Evolutionary conservation across 75 land plant genomes (phyloP).

Genomic region (Pinus albicaulis): DNA sequence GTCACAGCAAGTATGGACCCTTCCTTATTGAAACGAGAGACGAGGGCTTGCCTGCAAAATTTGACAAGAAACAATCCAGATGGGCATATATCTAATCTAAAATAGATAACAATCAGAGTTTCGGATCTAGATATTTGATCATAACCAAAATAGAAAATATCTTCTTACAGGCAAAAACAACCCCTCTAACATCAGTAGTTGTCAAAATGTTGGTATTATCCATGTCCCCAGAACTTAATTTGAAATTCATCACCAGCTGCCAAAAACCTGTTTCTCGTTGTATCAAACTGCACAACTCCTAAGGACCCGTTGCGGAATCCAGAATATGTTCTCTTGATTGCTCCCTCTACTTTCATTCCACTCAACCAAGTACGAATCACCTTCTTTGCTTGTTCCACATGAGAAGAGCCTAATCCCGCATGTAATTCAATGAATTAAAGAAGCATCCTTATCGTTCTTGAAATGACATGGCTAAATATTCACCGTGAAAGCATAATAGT

Average conservation of each 20-base stretch:
- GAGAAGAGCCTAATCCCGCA: slow-evolving; percentile 12
- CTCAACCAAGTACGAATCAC: slow-evolving; percentile 19
- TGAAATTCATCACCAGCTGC: slow-evolving; percentile 21
- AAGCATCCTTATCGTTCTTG: too few species aligned
- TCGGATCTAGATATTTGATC: too few species aligned
- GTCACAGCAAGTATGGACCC: slow-evolving; percentile 32
- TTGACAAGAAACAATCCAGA: too few species aligned
- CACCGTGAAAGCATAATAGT: too few species aligned
- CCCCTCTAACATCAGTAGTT: slow-evolving; percentile 16
- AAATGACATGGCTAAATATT: too few species aligned
- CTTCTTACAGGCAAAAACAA: slow-evolving; percentile 14
- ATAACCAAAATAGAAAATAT: too few species aligned
- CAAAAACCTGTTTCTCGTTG: slow-evolving; percentile 18
- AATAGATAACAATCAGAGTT: too few species aligned
- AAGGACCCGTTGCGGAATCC: slow-evolving; percentile 21
- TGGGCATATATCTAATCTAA: too few species aligned
- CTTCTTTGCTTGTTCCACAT: slow-evolving; percentile 29
- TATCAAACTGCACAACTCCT: slow-evolving; percentile 21
- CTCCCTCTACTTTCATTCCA: slow-evolving; percentile 31
- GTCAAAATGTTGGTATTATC: slow-evolving; percentile 20
- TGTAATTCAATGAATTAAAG: too few species aligned
- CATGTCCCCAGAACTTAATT: slow-evolving; percentile 28
- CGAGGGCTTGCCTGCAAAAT: slow-evolving; percentile 25
- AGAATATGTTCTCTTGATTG: slow-evolving; percentile 19
- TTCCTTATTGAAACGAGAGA: slow-evolving; percentile 34